Evolutionary conservation across 2,329 filamentous ascomycete species (phyloP), one percentile per base, ranked within the genome.

Genomic region (Chaetoscypha palmicola): DNA sequence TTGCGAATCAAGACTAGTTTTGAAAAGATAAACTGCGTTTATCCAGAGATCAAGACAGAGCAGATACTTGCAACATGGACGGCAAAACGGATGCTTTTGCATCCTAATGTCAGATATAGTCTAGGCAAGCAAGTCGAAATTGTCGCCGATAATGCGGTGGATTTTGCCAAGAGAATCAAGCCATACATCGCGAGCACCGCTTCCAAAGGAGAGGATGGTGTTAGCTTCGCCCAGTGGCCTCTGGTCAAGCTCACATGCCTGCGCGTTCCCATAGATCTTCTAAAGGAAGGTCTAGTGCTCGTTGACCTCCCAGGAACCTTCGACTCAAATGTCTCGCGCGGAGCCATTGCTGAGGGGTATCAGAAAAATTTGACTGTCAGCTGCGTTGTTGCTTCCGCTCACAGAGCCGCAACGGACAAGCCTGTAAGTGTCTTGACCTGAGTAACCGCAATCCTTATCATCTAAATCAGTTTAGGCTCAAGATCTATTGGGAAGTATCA

Each of bases 11-110:
- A 66, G 3, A 23, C 31, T 4, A 30, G 35, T 8, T 68, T 67
- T 52, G 62, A 64, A 1, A 71, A 71, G 43, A 64, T 72, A 22
- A 62, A 64, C 40, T 62, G 64, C 2, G 63, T 72, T 2, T 72
- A 71, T 47, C 66, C 66, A 1, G 41, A 58, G 0, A 64, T 61
- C 40, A 62, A 41, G 17, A 32, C 53, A 10, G 41, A 64, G 2
- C 49, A 64, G 4, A 47, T 55, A 2, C 56, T 72, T 2, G 64
- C 66, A 61, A 31, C 21, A 3, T 41, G 8, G 4, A 40, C 49
- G 1, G 33, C 48, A 3, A 19, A 46, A 12, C 10, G 41, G 2
- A 47, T 58, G 2, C 16, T 57, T 8, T 9, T 23, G 2, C 28
- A 56, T 26, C 9, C 30, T 1, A 38, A 26, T 21, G 51, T 56